phyloP scores from a whole-genome alignment of 371 early-diverging fungal species.

The Catenaria anguillulae region DNA sequence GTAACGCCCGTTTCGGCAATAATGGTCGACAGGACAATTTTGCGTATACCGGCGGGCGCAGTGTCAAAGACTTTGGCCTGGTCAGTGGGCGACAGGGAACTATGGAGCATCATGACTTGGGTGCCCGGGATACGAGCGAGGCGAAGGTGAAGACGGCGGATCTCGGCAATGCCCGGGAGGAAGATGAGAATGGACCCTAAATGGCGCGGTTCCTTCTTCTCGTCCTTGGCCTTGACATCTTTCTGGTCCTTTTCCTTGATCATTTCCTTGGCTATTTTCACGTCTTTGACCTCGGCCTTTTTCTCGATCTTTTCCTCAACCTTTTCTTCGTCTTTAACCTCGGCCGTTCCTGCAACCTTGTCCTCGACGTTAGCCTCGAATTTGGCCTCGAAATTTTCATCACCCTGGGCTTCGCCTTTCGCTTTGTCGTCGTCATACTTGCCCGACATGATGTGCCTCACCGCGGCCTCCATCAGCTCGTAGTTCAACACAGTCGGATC shows the following conservation, averaged over 20 bases:
- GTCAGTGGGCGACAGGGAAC: constrained; percentile 50
- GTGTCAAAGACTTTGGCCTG: constrained; percentile 49
- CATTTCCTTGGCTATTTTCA: too few relatives aligned
- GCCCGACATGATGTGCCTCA: constrained; percentile 38
- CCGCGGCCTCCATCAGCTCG: constrained; percentile 44
- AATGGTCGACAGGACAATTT: constrained; percentile 81
- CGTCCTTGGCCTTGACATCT: too few relatives aligned
- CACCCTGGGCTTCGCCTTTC: background rate
- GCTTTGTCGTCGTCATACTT: background rate
- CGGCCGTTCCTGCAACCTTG: too few relatives aligned
- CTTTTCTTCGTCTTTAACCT: too few relatives aligned
- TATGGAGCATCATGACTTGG: constrained; percentile 42
- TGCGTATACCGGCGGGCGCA: constrained; percentile 47
- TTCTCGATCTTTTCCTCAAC: too few relatives aligned
- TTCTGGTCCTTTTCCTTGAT: too few relatives aligned
- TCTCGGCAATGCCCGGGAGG: constrained; percentile 74
- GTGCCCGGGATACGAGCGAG: constrained; percentile 15
- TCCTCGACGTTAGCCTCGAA: too few relatives aligned
- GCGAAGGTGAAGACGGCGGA: constrained; percentile 15
- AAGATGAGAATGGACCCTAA: constrained; percentile 72
- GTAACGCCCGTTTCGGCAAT: constrained; percentile 93
- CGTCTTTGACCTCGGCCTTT: too few relatives aligned
- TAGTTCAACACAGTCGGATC: constrained; percentile 51
- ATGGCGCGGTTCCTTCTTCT: too few relatives aligned
- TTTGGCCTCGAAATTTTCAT: too few relatives aligned